These are phyloP conservation scores for Oryza nivara DNA, from an alignment of 176 grass and related monocot species.

Conservation along the genomic window DNA sequence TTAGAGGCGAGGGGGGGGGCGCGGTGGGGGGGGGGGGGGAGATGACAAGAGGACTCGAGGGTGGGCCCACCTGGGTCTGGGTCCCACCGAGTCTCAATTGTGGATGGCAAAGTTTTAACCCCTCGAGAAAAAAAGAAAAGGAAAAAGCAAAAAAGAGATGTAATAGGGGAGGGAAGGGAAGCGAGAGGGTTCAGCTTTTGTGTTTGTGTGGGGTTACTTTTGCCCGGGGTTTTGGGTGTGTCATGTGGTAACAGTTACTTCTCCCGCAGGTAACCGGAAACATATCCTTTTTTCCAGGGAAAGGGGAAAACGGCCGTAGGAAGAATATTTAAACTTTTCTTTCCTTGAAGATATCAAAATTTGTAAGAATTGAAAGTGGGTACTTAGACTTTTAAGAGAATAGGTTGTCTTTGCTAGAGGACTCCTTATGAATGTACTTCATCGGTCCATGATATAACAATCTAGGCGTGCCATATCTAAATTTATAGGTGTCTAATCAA, in stretches of 20 bases:
- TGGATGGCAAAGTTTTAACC: neutral
- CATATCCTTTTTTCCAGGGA: neutral
- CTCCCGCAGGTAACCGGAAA: neutral
- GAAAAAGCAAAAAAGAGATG: neutral
- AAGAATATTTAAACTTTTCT: no score
- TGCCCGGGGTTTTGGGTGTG: no score
- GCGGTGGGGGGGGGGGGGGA: neutral
- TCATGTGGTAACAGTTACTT: neutral
- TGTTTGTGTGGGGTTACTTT: neutral
- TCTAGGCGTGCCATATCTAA: no score
- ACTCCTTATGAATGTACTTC: no score
- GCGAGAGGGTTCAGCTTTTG: neutral
- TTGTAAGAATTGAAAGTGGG: no score
- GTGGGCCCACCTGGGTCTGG: neutral
- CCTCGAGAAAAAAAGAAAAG: neutral
- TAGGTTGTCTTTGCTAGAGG: no score
- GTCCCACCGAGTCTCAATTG: neutral
- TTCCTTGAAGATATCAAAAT: no score
- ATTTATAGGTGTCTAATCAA: no score
- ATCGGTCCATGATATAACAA: no score
- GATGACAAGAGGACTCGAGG: neutral
- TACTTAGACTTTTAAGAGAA: no score
- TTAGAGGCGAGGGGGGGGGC: neutral
- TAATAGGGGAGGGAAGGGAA: neutral
- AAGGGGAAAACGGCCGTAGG: neutral